Conservation (phyloP, 768 basidiomycete genomes). For the Suillus luteus region DNA sequence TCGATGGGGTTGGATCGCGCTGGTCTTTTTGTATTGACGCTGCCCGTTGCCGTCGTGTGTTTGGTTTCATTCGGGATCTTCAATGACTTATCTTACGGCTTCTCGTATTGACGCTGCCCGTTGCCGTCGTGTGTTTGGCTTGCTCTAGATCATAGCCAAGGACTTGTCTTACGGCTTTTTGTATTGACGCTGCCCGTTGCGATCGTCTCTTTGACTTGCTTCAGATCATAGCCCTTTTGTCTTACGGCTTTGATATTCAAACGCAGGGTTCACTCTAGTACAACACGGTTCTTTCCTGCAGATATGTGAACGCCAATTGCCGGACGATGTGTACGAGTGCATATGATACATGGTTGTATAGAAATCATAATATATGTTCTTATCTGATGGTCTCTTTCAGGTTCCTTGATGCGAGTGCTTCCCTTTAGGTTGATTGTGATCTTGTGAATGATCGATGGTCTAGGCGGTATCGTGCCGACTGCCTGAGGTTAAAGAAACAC, state of each 20-base stretch:
- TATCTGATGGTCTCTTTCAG: slow-evolving; percentile 5
- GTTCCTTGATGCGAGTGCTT: slow-evolving; percentile 7
- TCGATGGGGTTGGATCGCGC: neutral
- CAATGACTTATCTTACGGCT: neutral
- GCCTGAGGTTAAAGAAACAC: neutral
- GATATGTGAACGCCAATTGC: neutral
- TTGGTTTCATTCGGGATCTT: neutral
- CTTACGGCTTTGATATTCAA: neutral
- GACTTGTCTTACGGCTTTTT: neutral
- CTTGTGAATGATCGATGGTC: slow-evolving; percentile 4
- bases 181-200: neutral
- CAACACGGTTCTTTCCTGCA: neutral
- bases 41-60: neutral
- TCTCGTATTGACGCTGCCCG: neutral
- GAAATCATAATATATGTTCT: slow-evolving; percentile 3
- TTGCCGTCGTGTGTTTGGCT: neutral
- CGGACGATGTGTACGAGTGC: neutral
- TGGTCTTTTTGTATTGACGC: neutral
- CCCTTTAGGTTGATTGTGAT: slow-evolving; percentile 9
- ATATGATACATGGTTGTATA: slow-evolving; percentile 1
- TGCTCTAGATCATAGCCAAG: neutral
- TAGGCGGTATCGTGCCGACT: neutral
- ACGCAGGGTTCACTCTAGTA: neutral
- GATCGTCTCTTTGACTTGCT: neutral
- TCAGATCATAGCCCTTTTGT: neutral